Base-by-base conservation (phyloP, 768 basidiomycete genomes). In the Coprinopsis marcescibilis region DNA sequence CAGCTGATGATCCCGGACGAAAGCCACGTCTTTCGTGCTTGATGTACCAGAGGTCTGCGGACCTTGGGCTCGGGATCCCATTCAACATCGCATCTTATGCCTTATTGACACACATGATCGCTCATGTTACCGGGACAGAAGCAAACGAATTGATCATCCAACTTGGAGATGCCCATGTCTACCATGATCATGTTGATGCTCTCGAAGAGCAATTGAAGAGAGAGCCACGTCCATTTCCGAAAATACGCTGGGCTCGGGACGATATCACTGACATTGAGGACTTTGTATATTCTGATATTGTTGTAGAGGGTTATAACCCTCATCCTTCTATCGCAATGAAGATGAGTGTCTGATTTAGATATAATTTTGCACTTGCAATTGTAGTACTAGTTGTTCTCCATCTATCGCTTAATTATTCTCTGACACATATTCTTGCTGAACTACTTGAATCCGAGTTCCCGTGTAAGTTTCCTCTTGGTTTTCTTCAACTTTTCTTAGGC, bases 71-170 rank as follows among this genome's bases (percentile, higher is more conserved):
- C 30, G 95, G 95, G 2, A 89, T 99, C 40, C 95, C 95, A 0
- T 99, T 99, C 78, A 99, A 99, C 66, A 98, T 99, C 65, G 96
- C 95, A 11, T 98, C 96, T 0, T 99, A 98, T 65, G 89, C 96
- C 4, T 78, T 99, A 17, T 80, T 99, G 45, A 96, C 94, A 0
- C 93, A 97, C 65, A 93, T 99, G 89, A 80, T 99, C 53, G 94
- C 95, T n/a, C 83, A 80, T 20, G 81, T 96, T 48, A 97, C 95
- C 11, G 74, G 77, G 35, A 93, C 89, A 3, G 80, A 83, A 25
- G 79, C 96, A 1, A 83, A 86, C 62, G 94, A 96, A 62, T 80
- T 99, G 45, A 75, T 95, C 59, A 87, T 97, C 52, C 94, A 96
- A 64, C 88, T 98, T 55, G 96, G 96, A 2, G 96, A 99, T 58